These are phyloP conservation scores for Colletotrichum tofieldiae DNA, from an alignment of 2,329 filamentous ascomycete genomes.

Conservation along the genomic window DNA sequence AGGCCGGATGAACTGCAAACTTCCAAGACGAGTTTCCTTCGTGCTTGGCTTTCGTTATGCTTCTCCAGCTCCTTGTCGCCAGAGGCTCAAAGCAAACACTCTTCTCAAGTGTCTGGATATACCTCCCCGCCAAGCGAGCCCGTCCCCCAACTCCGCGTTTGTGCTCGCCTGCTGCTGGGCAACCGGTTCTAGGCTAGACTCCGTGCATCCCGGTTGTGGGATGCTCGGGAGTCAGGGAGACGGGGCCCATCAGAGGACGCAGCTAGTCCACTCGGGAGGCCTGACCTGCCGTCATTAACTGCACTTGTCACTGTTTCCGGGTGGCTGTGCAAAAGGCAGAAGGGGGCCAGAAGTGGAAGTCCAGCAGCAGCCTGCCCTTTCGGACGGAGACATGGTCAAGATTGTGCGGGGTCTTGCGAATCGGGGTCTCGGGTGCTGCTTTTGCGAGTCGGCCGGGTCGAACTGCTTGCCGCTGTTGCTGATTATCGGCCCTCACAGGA, in stretches of 20 bases:
- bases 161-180: background rate
- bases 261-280: background rate
- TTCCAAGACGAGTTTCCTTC: background rate
- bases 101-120: background rate
- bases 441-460: background rate
- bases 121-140: too few species aligned
- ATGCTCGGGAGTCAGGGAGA: conserved; percentile 1
- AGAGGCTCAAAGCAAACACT: background rate
- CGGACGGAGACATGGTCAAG: background rate
- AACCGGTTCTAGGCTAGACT: background rate
- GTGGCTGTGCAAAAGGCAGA: conserved; percentile 6
- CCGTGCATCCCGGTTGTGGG: background rate
- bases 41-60: background rate
- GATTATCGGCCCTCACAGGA: background rate
- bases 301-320: conserved; percentile 5
- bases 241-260: background rate
- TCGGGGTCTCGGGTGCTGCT: conserved; percentile 9
- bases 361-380: background rate
- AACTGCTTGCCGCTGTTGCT: background rate
- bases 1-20: background rate
- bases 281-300: background rate
- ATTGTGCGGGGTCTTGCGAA: background rate
- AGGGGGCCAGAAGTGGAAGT: background rate
- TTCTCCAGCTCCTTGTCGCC: background rate
- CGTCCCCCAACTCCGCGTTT: background rate